Base-by-base conservation (phyloP, 768 basidiomycete species). In the Podaxis rugospora region DNA sequence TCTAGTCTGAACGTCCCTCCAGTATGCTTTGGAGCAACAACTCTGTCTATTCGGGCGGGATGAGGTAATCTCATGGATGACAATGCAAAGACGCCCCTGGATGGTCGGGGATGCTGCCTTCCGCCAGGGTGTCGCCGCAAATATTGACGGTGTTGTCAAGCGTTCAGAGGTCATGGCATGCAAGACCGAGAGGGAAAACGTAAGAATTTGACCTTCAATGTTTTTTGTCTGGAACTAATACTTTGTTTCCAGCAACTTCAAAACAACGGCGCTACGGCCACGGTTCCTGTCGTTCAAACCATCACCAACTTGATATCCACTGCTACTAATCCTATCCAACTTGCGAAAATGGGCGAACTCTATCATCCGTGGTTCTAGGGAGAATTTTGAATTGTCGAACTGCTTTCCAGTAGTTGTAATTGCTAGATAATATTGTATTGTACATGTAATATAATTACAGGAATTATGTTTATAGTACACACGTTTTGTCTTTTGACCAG, bases 1-100 rank as follows among this genome's bases (percentile, higher is more conserved):
- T 54, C 49, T 21, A 37, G 25, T 10, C 27, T 58, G 21, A 63
- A 59, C 47, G 42, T 7, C 27, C 47, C 42, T 64, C 3, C 54
- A 96, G 91, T 95, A 89, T 71, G 93, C 98, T 63, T 78, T 99
- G 62, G 95, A 97, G 63, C 90, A 93, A 66, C 92, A 93, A 61
- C 82, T 99, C 4, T 91, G 90, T 64, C 78, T 99, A 55, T 96
- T 96, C 70, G 85, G 92, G 27, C 85, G 95, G 46, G 97, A 99
- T 68, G 97, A 99, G 74, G 90, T 98, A 49, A 80, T 87, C 66
- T 80, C 83, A 10, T 93, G 91, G 90, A 70, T 90, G 63, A 71
- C 74, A n/a, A 79, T 82, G 62, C 81, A 83, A 55, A 79, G 79
- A 57, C 81, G 84, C 54, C 80, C 83, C 13, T 82, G 79, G 73